Evolutionary conservation across 2,329 filamentous ascomycete genomes (phyloP).

Genomic region (Aspergillus arachidicola): DNA sequence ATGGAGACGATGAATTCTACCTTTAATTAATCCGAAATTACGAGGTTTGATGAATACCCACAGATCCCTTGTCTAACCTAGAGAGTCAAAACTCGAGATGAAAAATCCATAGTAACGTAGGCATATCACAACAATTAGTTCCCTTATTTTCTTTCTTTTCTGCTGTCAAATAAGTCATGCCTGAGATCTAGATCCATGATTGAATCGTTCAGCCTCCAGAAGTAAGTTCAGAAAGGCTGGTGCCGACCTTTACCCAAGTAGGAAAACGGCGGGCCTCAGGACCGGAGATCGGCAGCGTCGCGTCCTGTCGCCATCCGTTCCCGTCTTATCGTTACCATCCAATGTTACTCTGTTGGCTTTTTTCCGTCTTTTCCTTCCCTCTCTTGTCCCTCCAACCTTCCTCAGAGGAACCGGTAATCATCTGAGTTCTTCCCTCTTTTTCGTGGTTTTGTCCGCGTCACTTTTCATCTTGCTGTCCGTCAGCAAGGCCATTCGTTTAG

Average conservation of each 20-base stretch:
- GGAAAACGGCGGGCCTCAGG: not conserved
- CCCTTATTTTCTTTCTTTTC: too few species aligned
- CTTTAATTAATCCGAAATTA: not conserved
- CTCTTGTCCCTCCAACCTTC: not conserved
- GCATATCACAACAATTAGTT: too few species aligned
- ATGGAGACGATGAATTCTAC: not conserved
- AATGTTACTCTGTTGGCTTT: constrained; percentile 10
- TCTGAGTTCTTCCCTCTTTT: constrained; percentile 4
- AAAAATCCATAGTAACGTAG: too few species aligned
- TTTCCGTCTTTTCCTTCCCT: constrained; percentile 5
- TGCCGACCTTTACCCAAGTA: not conserved
- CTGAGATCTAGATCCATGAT: not conserved
- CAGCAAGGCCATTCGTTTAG: constrained; percentile 21
- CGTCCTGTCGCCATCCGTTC: constrained; percentile 23
- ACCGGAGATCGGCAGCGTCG: constrained; percentile 19
- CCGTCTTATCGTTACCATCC: constrained; percentile 21
- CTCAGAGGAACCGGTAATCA: not conserved
- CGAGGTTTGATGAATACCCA: not conserved
- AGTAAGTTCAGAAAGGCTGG: not conserved
- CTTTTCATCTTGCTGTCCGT: constrained; percentile 17
- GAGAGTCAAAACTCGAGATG: not conserved
- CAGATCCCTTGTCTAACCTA: not conserved
- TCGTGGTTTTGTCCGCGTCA: constrained; percentile 4
- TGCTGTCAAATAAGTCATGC: too few species aligned
- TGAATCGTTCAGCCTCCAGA: not conserved